Evolutionary conservation across 2,329 filamentous ascomycete species (phyloP).

Genomic region (Huntiella decipiens): DNA sequence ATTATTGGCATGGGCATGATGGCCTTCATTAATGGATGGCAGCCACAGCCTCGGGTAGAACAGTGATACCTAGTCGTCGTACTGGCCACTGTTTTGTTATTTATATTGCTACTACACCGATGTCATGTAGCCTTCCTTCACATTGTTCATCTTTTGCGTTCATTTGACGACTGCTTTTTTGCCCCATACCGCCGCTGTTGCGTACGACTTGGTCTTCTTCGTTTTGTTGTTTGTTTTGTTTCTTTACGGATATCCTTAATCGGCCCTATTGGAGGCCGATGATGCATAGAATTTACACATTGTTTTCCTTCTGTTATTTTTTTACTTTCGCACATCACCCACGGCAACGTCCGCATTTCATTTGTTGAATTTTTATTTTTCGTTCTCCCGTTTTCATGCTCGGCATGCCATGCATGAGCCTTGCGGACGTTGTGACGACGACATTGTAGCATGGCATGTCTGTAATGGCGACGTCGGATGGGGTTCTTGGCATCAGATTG

Average conservation of each 20-base stretch:
- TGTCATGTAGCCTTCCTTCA: not conserved
- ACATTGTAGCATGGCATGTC: too few relatives aligned
- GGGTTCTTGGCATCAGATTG: too few relatives aligned
- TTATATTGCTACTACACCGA: not conserved
- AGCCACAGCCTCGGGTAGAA: conserved; percentile 24
- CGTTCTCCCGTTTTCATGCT: too few relatives aligned
- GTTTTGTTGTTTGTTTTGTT: conserved; percentile 3
- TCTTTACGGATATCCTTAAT: not conserved
- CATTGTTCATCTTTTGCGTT: not conserved
- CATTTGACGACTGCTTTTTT: not conserved
- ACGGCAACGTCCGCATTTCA: too few relatives aligned
- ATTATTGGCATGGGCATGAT: conserved; percentile 66
- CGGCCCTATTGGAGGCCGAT: not conserved
- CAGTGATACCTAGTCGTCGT: conserved; percentile 3
- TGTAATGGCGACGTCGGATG: too few relatives aligned
- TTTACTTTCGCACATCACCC: too few relatives aligned
- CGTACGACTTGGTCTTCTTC: not conserved
- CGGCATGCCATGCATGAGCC: too few relatives aligned
- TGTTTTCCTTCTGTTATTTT: not conserved
- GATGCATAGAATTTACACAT: conserved; percentile 2
- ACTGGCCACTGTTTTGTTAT: not conserved
- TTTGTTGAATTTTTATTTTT: too few relatives aligned
- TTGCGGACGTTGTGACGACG: too few relatives aligned
- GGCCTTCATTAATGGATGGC: conserved; percentile 75
- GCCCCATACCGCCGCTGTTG: not conserved